Base-by-base conservation (phyloP, 2,329 filamentous ascomycete species). In the Teratosphaeria zuluensis region DNA sequence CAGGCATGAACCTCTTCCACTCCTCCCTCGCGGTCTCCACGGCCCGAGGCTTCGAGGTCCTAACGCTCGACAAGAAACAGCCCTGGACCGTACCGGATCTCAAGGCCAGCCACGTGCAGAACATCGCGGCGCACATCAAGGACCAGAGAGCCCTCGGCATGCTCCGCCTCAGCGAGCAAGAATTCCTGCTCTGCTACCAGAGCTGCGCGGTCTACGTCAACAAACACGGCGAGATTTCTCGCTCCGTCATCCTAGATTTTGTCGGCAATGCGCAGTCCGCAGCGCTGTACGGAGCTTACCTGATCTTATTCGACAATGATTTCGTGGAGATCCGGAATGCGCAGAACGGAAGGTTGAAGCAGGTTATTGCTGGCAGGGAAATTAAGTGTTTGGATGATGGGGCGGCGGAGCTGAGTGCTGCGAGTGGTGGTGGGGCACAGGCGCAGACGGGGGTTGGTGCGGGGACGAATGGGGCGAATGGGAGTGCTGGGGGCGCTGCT, bases 181-280 rank as follows among this genome's bases (percentile, higher is more conserved):
- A 80, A 56, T 99, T 97, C 75, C 78, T 99, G 30, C 84, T 96
- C 54, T 90, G 89, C 42, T 99, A 97, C 73, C 89, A 95, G 74
- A 91, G 96, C 73, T 97, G 92, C 67, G 94, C 92, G 19, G 92
- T 99, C 8, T 99, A 97, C 69, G 89, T 97, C 70, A 95, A 99
- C 78, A 96, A 97, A 75, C 91, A 97, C 73, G 94, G 94, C 64
- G 94, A 99, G 62, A 90, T 99, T 31, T 92, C 86, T 46, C 88
- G 95, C 53, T 90, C 88, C 31, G 90, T 97, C 59, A 92, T 97
- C 69, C 96, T 99, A 91, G 91, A 97, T 71, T 99, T 97, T 73
- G 94, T 95, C n/a, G 94, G 94, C 65, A 92, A 88, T 68, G 94
- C 94, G 1, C 86, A 87, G 62, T 84, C 85, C 12, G 92, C 92